Percentiles rank a stretch among this genome's conserved stretches.
Evolutionary conservation across 345 rosid species (phyloP).

Genomic region (Fremontodendron californicum): DNA sequence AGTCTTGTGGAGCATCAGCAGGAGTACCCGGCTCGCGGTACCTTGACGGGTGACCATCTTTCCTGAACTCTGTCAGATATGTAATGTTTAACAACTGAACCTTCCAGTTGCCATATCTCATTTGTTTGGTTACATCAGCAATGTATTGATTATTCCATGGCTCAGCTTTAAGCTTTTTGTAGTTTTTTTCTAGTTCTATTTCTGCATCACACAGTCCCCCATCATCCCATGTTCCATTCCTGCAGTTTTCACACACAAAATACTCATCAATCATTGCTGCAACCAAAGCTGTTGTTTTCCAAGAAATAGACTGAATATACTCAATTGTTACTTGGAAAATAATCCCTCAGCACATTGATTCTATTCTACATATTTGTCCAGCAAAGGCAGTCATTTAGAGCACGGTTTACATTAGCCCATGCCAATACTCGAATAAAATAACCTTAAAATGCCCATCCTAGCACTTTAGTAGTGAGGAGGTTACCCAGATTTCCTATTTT

Average conservation of each 20-base stretch:
- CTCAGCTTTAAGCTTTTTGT: constrained; percentile 42
- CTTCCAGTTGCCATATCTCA: constrained; percentile 38
- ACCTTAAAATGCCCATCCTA: too few species aligned
- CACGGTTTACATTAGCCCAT: too few species aligned
- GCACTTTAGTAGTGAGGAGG: too few species aligned
- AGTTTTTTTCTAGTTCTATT: constrained; percentile 49
- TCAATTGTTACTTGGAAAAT: background rate
- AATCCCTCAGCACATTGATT: background rate
- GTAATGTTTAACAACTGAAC: constrained; percentile 70
- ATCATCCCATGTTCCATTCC: constrained; percentile 70
- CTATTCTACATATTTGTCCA: background rate
- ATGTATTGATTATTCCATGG: constrained; percentile 47
- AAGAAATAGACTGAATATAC: background rate
- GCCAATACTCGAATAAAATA: too few species aligned
- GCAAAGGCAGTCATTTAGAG: too few species aligned
- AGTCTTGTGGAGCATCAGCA: constrained; percentile 69
- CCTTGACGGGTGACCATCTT: constrained; percentile 74
- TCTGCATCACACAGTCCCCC: constrained; percentile 69
- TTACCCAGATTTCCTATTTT: background rate
- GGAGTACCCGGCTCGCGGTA: constrained; percentile 65
- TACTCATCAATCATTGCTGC: background rate
- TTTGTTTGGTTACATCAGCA: constrained; percentile 41
- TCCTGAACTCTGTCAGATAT: constrained; percentile 61
- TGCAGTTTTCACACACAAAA: constrained; percentile 25
- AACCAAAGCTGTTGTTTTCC: background rate